Evolutionary conservation across 768 basidiomycete genomes (phyloP).

Genomic region (Tulasnella sp.): DNA sequence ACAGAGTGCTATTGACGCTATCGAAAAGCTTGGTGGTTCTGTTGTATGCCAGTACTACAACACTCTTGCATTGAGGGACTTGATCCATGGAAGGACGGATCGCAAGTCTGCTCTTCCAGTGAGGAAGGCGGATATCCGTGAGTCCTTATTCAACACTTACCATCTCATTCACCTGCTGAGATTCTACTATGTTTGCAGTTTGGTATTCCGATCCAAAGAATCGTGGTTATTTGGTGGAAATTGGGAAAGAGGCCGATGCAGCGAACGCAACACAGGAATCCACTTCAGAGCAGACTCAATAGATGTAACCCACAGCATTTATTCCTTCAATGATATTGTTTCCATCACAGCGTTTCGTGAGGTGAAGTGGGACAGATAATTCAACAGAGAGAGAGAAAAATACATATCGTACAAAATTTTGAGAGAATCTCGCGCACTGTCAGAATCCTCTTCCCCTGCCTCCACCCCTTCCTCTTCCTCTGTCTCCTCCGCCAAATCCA

Average conservation of each 20-base stretch:
- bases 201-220: slow-evolving; percentile 68
- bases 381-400: no score
- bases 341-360: no score
- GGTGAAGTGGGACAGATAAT: no score
- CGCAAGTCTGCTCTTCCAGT: slow-evolving; percentile 65
- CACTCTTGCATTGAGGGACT: slow-evolving; percentile 65
- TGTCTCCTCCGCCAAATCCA: neutral
- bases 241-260: no score
- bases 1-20: slow-evolving; percentile 68
- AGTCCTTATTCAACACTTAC: slow-evolving; percentile 24
- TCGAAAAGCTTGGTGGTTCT: slow-evolving; percentile 69
- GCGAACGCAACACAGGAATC: no score
- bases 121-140: slow-evolving; percentile 74
- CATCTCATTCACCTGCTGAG: slow-evolving; percentile 13
- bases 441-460: neutral
- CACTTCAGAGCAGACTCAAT: no score
- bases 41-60: slow-evolving; percentile 91
- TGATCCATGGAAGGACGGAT: slow-evolving; percentile 57
- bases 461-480: neutral
- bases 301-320: no score
- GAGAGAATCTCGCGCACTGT: neutral
- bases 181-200: slow-evolving; percentile 30
- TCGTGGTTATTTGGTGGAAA: slow-evolving; percentile 50
- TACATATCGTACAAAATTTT: no score
- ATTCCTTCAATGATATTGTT: no score